Base-by-base conservation (phyloP, 805 yeast genomes). In the Yarrowia hollandica region DNA sequence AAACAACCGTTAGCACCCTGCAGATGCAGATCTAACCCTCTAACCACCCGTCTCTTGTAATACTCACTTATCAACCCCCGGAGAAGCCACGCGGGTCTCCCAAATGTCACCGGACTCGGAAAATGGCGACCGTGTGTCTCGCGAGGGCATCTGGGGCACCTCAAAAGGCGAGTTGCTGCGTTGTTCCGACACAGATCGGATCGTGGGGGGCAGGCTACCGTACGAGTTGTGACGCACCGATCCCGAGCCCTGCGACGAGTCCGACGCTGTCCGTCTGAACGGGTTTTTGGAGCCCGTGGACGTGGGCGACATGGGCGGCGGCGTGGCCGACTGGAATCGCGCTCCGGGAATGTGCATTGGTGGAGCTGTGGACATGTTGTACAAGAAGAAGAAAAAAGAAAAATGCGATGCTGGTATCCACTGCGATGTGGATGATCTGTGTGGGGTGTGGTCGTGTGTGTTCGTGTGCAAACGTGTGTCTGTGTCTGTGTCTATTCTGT, bases 291-390 rank as follows among this genome's bases (percentile, higher is more conserved):
- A 33, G 55, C 55, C 55, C 38, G 55, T 48, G 5, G 26, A 15
- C 9, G n/a, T 48, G 39, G 55, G 55, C 15, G 55, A 48, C 21
- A 48, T 48, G 28, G 55, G 55, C 21, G 55, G 55, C 16, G 55
- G 55, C 21, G 55, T 31, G 22, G 38, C 30, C 30, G 55, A 31
- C 16, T 6, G 6, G 28, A 48, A 33, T 7, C 55, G 55, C n/a
- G 55, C 55, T 12, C 55, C 55, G 28, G 55, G 55, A n/a, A 48
- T 48, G 55, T 48, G 39, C 28, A 48, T 22, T 31, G 55, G 55
- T 4, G 55, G 55, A 11, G 55, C 55, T 21, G 55, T 48, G 15
- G 55, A 48, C 55, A 48, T 42, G 48, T 22, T 41, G 33, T n/a
- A 31, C 18, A 14, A 11, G 18, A 31, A 31, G 35, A 5, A 11